phyloP scores from a whole-genome alignment of 2,329 filamentous ascomycete genomes.

The Aspergillus ruber region DNA sequence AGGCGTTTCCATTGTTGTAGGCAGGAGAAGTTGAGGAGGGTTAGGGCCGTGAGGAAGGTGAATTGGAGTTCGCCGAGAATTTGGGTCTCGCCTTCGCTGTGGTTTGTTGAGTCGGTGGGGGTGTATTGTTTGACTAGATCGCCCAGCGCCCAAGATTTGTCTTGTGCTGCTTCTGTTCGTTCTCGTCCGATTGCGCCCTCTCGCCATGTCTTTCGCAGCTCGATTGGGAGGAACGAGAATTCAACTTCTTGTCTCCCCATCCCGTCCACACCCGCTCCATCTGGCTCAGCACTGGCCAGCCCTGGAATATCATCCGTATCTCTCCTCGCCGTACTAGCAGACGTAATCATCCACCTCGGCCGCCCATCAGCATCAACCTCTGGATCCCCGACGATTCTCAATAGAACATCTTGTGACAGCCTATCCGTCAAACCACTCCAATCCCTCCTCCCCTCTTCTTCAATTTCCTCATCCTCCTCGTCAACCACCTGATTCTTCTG shows the following conservation, averaged over 20 bases:
- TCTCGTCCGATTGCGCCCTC: conserved; percentile 56
- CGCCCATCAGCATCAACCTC: conserved; percentile 33
- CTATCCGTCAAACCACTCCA: conserved; percentile 49
- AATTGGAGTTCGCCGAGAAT: conserved; percentile 57
- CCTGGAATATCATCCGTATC: conserved; percentile 58
- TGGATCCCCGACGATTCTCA: conserved; percentile 43
- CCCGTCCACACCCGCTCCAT: conserved; percentile 2
- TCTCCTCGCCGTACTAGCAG: conserved; percentile 49
- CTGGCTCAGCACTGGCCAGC: conserved; percentile 29
- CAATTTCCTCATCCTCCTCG: conserved; percentile 20
- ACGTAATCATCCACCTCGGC: conserved; percentile 50
- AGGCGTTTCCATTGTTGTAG: conserved; percentile 61
- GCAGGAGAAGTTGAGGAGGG: conserved; percentile 60
- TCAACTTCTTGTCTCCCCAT: conserved; percentile 24
- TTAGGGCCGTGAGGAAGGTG: conserved; percentile 56
- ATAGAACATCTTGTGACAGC: conserved; percentile 45
- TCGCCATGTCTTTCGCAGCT: conserved; percentile 58
- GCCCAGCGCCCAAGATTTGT: conserved; percentile 56
- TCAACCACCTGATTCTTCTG: conserved; percentile 7
- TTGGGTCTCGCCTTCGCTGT: conserved; percentile 27
- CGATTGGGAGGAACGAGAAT: conserved; percentile 51
- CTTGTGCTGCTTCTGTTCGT: conserved; percentile 56
- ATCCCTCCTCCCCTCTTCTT: conserved; percentile 42
- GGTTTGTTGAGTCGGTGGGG: conserved; percentile 24
- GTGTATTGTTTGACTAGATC: conserved; percentile 42